Evolutionary conservation across 225 moss, liverwort and hornwort species (phyloP).

Genomic region (Bryum argenteum): DNA sequence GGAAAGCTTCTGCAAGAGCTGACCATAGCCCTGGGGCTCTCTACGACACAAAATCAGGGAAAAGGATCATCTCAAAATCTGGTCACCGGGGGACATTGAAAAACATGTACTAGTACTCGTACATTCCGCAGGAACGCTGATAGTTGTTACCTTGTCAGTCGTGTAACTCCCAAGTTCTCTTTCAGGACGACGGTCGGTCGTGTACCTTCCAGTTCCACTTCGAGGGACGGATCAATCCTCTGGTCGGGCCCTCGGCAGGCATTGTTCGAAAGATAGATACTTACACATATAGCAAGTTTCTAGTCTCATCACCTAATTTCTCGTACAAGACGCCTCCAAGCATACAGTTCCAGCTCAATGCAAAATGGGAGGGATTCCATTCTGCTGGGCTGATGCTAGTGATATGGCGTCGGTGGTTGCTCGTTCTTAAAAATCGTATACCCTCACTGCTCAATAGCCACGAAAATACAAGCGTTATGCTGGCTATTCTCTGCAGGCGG

Average conservation of each 20-base stretch:
- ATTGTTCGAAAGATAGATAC: slow-evolving; percentile 15
- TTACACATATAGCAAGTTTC: slow-evolving; percentile 22
- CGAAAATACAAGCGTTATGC: slow-evolving; percentile 22
- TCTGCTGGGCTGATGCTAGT: slow-evolving; percentile 32
- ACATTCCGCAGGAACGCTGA: slow-evolving; percentile 23
- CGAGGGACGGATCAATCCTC: slow-evolving; percentile 14
- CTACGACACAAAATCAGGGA: slow-evolving; percentile 37
- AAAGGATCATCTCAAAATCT: slow-evolving; percentile 40
- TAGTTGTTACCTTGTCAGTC: slow-evolving; percentile 21
- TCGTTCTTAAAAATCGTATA: slow-evolving; percentile 8
- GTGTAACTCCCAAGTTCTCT: neutral
- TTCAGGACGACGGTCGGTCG: neutral
- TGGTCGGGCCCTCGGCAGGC: slow-evolving; percentile 22
- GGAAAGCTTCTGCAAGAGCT: slow-evolving; percentile 34
- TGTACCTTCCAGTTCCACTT: neutral
- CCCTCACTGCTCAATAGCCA: slow-evolving; percentile 15
- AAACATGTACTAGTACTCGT: slow-evolving; percentile 15
- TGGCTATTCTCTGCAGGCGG: slow-evolving; percentile 23
- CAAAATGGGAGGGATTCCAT: slow-evolving; percentile 45
- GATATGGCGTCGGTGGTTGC: slow-evolving; percentile 26
- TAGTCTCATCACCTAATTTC: slow-evolving; percentile 17
- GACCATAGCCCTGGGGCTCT: slow-evolving; percentile 24
- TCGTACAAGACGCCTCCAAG: slow-evolving; percentile 34
- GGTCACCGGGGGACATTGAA: slow-evolving; percentile 23
- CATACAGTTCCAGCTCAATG: slow-evolving; percentile 28